Evolutionary conservation across 1,139 yeast genomes (phyloP), one percentile per base, ranked within the genome.

Genomic region (Wickerhamiella infanticola): DNA sequence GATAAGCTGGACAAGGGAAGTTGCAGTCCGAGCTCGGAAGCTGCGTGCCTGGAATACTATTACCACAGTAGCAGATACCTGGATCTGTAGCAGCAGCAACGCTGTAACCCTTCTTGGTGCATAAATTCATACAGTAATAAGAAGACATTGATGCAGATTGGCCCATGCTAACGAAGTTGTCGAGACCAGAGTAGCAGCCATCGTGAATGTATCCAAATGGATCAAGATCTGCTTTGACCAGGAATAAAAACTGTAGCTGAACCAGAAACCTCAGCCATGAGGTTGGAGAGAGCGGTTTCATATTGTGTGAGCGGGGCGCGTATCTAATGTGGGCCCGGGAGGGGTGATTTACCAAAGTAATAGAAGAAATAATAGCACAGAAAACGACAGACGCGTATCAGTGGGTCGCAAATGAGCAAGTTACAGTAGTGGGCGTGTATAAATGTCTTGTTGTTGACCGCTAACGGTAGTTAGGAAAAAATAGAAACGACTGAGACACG

Each of bases 41-140:
- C 23, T 63, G 51, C 1, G 68, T 51, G 13, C 64, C 47, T 1
- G 94, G 94, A 23, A 68, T 57, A 0, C 64, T 52, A 50, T 64
- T 58, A 50, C 88, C 82, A 62, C 95, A 84, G 57, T 68, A 75
- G 63, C 95, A 84, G 24, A 65, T 62, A 45, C 65, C 59, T 38
- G 85, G 88, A 39, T 39, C 7, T 8, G 41, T 37, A 5, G 29
- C 27, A 3, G 35, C 39, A n/a, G 25, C 39, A 5, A 27, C 39
- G 33, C 35, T 13, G 24, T 40, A 40, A 27, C 35, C 36, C 29
- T 26, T n/a, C 24, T 8, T n/a, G 11, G 11, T 3, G 26, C 37
- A 33, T n/a, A 27, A 33, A 26, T 39, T 9, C 29, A 33, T 24
- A 25, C 36, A 37, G 27, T 13, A 24, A 37, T 29, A 29, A 3